These are phyloP conservation scores for Hypoxylon sp. DNA, from an alignment of 2,329 filamentous ascomycete species.

Conservation along the genomic window DNA sequence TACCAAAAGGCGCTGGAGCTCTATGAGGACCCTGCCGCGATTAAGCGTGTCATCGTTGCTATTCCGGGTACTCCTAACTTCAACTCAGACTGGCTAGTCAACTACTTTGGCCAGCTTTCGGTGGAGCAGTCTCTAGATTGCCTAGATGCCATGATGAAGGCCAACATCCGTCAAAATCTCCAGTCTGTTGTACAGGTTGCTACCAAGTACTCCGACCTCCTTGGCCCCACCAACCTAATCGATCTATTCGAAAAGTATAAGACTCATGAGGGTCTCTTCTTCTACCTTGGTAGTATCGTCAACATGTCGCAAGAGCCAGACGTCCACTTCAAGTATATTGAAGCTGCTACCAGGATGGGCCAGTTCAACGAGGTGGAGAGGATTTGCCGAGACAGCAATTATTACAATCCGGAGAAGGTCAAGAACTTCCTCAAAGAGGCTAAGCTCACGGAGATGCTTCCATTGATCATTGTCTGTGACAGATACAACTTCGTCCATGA, in stretches of 20 bases:
- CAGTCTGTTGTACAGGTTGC: constrained; percentile 95
- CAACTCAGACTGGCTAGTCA: constrained; percentile 90
- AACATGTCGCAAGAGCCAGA: constrained; percentile 96
- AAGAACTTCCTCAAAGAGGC: constrained; percentile 99
- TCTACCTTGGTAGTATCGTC: constrained; percentile 97
- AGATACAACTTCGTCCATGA: constrained; percentile 99
- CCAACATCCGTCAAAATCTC: constrained; percentile 96
- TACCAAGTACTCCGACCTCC: constrained; percentile 96
- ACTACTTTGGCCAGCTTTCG: constrained; percentile 93
- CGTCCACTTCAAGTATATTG: constrained; percentile 99
- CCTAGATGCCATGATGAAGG: constrained; percentile 95
- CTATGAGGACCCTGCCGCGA: constrained; percentile 88
- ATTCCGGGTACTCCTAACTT: constrained; percentile 87
- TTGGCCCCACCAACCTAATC: constrained; percentile 89
- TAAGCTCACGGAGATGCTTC: constrained; percentile 89
- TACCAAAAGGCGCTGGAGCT: constrained; percentile 91
- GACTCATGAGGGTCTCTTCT: constrained; percentile 96
- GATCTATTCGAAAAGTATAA: constrained; percentile 98
- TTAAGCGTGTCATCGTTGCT: constrained; percentile 92
- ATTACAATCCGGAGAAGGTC: constrained; percentile 93
- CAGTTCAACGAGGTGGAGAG: constrained; percentile 97
- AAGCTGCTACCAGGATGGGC: constrained; percentile 92
- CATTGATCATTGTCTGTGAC: constrained; percentile 97
- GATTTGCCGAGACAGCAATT: constrained; percentile 93
- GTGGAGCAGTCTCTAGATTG: constrained; percentile 96